Evolutionary conservation across 331 rosid species (phyloP), one percentile per base, ranked within the genome.

Genomic region (Malus hybrid): DNA sequence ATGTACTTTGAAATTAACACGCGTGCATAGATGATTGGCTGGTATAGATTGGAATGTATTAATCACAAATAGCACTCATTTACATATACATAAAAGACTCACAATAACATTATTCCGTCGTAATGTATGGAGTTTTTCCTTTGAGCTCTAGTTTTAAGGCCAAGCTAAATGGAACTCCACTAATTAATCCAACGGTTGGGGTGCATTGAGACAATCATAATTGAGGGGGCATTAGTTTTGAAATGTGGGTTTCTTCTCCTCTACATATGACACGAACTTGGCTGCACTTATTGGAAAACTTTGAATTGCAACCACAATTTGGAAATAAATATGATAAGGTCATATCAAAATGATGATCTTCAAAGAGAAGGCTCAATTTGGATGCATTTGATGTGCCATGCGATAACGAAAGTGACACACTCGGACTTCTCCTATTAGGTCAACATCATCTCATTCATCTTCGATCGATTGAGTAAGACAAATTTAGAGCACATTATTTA

Each of bases 401-500:
- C 11, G 77, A 39, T 44, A 63, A 29, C 39, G 81, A 79, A 71
- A 75, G 66, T 52, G 81, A 79, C 73, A 55, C 7, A 10, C 20
- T 74, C 20, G 39, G 63, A 56, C 13, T 70, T 33, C 33, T 70
- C 44, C 44, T 6, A 78, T 70, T 69, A 67, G 66, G 58, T 66
- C 71, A 15, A 39, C 63, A 64, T 62, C 79, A 39, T 53, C 53
- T 15, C 11, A 33, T 63, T 64, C 80, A 26, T 70, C 66, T 44
- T 9, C 67, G 42, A 30, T 30, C 32, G 32, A 20, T 9, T 42
- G 36, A 22, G 30, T 19, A 62, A 28, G 69, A 18, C 65, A 68
- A 42, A 26, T 69, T 48, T 11, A 72, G 70, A 10, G 14, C 2
- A 7, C 7, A 26, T 63, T 46, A 70, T 18, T 48, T 34, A 68